Percentiles rank a stretch among this genome's conserved stretches.
phyloP scores from a whole-genome alignment of 768 basidiomycete species.

The Brasilioporus rufonigricans region DNA sequence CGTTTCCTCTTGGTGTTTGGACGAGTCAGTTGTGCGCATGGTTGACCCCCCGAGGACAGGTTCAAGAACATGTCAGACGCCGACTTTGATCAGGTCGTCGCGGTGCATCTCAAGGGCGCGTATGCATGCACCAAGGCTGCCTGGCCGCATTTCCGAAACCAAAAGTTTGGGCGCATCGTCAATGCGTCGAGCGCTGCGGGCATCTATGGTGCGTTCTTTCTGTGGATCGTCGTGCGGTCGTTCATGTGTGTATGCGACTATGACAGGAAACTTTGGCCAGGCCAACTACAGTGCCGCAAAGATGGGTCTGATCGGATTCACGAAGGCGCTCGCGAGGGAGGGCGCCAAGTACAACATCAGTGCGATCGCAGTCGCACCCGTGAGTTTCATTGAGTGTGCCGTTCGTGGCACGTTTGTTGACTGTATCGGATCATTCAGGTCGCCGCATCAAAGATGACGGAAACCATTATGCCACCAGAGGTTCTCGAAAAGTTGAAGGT shows the following conservation, averaged over 20 bases:
- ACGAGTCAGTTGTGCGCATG: neutral
- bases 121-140: conserved; percentile 91
- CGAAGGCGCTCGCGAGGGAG: conserved; percentile 89
- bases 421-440: conserved; percentile 38
- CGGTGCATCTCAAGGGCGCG: conserved; percentile 93
- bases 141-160: conserved; percentile 94
- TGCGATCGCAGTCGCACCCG: conserved; percentile 85
- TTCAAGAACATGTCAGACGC: conserved; percentile 98
- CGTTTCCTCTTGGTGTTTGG: conserved; percentile 13
- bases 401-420: neutral
- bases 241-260: neutral
- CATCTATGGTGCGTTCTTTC: conserved; percentile 63
- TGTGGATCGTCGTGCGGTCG: neutral
- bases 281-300: conserved; percentile 98
- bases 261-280: conserved; percentile 88
- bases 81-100: conserved; percentile 86
- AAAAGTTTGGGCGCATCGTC: conserved; percentile 91
- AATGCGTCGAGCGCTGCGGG: conserved; percentile 97
- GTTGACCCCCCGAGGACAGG: conserved; percentile 23
- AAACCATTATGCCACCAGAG: conserved; percentile 91
- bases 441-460: conserved; percentile 97
- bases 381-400: conserved; percentile 37
- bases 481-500: conserved; percentile 87
- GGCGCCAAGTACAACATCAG: conserved; percentile 91
- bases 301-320: conserved; percentile 92